Percentiles rank a stretch among this genome's conserved stretches.
phyloP scores from a whole-genome alignment of 1,139 yeast genomes.

The Ogataea hybrid region DNA sequence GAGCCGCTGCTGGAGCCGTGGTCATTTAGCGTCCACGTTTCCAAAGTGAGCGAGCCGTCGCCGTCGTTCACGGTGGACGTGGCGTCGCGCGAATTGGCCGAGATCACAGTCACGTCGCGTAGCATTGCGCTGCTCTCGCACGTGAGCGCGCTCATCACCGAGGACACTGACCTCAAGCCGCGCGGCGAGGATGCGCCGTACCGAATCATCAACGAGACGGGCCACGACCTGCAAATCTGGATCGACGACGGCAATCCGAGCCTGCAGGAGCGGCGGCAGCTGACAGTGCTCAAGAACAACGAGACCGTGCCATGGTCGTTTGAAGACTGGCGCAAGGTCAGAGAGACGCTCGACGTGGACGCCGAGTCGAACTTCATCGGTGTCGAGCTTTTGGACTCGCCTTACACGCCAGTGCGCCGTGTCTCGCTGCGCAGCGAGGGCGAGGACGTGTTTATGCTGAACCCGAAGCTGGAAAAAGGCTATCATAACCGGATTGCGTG shows the following conservation, averaged over 20 bases:
- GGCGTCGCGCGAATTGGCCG: constrained; percentile 72
- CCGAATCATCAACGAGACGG: constrained; percentile 79
- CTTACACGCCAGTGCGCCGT: constrained; percentile 50
- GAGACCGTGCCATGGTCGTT: constrained; percentile 80
- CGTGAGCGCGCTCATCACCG: constrained; percentile 55
- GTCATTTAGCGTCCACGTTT: constrained; percentile 74
- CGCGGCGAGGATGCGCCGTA: constrained; percentile 87
- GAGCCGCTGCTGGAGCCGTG: constrained; percentile 92
- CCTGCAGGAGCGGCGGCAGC: constrained; percentile 20
- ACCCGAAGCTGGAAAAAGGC: constrained; percentile 47
- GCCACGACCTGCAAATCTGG: constrained; percentile 78
- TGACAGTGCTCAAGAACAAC: constrained; percentile 46
- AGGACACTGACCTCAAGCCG: constrained; percentile 50
- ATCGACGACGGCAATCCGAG: constrained; percentile 40
- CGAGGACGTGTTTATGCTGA: constrained; percentile 66
- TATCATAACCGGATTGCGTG: constrained; percentile 75
- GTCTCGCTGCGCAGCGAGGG: constrained; percentile 82
- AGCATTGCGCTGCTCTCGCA: constrained; percentile 77
- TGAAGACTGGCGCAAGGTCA: constrained; percentile 86
- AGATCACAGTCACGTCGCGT: constrained; percentile 77
- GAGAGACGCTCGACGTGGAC: constrained; percentile 76
- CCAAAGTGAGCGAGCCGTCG: constrained; percentile 45
- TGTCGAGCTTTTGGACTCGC: constrained; percentile 53
- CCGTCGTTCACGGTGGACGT: constrained; percentile 56
- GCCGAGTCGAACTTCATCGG: constrained; percentile 60